These are phyloP conservation scores for Raffaelea albimanens DNA, from an alignment of 2,329 filamentous ascomycete genomes.

Conservation along the genomic window DNA sequence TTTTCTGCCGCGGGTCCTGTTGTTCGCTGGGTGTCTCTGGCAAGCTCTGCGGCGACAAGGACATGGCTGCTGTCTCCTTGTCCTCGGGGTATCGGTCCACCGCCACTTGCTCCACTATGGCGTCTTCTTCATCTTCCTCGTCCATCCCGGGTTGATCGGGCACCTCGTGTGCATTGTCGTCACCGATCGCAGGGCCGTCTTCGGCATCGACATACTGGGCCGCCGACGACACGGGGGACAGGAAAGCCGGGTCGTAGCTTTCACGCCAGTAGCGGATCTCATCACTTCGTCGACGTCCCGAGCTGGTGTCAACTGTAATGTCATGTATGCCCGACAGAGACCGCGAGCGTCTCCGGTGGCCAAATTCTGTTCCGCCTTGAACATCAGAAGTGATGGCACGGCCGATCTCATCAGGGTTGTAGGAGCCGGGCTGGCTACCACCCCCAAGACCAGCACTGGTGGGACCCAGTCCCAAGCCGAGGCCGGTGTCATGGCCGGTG, in stretches of 20 bases:
- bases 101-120: conserved; percentile 6
- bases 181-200: conserved; percentile 11
- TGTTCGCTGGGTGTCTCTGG: conserved; percentile 3
- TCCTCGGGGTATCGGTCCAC: conserved; percentile 16
- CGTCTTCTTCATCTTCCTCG: conserved; percentile 13
- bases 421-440: conserved; percentile 17
- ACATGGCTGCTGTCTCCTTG: conserved; percentile 5
- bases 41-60: conserved; percentile 4
- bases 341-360: conserved; percentile 44
- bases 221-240: conserved; percentile 41
- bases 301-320: conserved; percentile 22
- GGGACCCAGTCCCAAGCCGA: not conserved
- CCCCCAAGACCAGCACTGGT: not conserved
- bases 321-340: conserved; percentile 47
- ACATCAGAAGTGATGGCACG: conserved; percentile 50
- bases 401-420: conserved; percentile 48
- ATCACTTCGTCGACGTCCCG: conserved; percentile 45
- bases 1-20: not conserved
- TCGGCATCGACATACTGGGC: conserved; percentile 18
- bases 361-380: conserved; percentile 17
- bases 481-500: not conserved
- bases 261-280: conserved; percentile 57
- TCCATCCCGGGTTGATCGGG: not conserved
- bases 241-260: conserved; percentile 41
- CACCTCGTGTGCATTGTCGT: not conserved